Base-by-base conservation (phyloP, 345 rosid species). In the Gossypium australe region DNA sequence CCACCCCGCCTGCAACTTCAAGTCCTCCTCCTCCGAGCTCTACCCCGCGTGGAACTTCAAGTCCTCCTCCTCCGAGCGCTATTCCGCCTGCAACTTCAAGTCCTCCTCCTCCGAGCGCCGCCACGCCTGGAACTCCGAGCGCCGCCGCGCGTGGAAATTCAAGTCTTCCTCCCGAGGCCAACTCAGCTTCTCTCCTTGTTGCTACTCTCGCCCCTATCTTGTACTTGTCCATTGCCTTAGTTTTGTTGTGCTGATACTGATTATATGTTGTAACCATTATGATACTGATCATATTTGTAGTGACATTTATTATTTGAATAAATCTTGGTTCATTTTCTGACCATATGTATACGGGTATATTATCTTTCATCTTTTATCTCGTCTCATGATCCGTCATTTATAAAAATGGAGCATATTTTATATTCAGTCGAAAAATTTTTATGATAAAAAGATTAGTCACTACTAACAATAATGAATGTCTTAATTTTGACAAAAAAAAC, bases 121-220 rank as follows among this genome's bases (percentile, higher is more conserved):
- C 20, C 20, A 20, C 20, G 20, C 20, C 20, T 20, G 20, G 20
- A 20, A 20, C 20, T 20, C 41, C 22, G 11, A 22, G 29, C 14
- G 1, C 34, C 14, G 1, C 38, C 38, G 7, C 1, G 3, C 63
- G 38, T 24, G 63, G 38, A 24, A 4, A 17, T 59, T 11, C 63
- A 11, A 25, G 63, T n/a, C 11, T 25, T 10, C 64, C 68, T 22
- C 59, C 68, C 41, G 3, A 25, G 14, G 55, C 64, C 25, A 14
- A 22, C 52, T 34, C 76, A 2, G 83, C 80, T 38, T 74, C 80
- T 3, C 14, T 73, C 20, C 69, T 49, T 22, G 60, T 52, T 9
- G 75, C 81, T 22, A 61, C 83, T 14, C 55, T 67, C 9, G n/a
- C 59, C 8, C 7, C 48, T 38, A 12, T 73, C 61, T 67, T 59